A percentile compares a stretch with the other conserved stretches of the same genome.
Conservation (phyloP, 2,329 filamentous ascomycete genomes). For the Alternaria sp. region DNA sequence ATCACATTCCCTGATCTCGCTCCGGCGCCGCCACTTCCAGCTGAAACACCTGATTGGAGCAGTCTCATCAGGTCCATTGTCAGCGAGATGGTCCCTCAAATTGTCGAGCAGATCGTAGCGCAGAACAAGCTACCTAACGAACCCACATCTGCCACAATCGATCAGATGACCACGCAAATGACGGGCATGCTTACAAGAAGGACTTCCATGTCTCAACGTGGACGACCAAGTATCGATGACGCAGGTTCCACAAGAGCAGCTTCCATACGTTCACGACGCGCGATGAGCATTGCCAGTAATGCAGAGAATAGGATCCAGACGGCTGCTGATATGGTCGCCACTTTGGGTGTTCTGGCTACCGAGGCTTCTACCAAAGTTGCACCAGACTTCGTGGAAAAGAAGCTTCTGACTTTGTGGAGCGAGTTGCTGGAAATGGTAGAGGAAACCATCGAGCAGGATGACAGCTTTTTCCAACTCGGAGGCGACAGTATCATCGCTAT, state of each 20-base stretch:
- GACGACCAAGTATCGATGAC: constrained; percentile 34
- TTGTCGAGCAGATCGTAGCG: constrained; percentile 41
- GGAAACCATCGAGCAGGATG: constrained; percentile 42
- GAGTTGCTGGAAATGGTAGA: constrained; percentile 46
- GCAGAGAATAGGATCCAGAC: constrained; percentile 41
- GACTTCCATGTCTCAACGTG: constrained; percentile 37
- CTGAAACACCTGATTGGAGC: constrained; percentile 36
- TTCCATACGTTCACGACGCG: constrained; percentile 34
- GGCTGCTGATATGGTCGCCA: constrained; percentile 46
- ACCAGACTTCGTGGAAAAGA: constrained; percentile 46
- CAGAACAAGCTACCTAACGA: constrained; percentile 35
- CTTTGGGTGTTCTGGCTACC: constrained; percentile 41
- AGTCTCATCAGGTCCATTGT: constrained; percentile 44
- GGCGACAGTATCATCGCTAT: constrained; percentile 48
- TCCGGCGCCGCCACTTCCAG: constrained; percentile 2
- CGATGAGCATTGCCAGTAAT: constrained; percentile 40
- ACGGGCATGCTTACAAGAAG: constrained; percentile 36
- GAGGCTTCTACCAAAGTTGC: constrained; percentile 38
- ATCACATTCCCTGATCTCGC: constrained; percentile 21
- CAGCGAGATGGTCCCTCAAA: constrained; percentile 45
- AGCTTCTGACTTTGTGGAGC: constrained; percentile 42
- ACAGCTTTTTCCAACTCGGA: constrained; percentile 46
- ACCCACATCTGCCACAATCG: constrained; percentile 31
- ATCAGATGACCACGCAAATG: constrained; percentile 43
- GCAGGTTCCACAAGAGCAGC: constrained; percentile 12